phyloP scores from a whole-genome alignment of 148 eudicot species.

The Vaccinium vitisidaea region DNA sequence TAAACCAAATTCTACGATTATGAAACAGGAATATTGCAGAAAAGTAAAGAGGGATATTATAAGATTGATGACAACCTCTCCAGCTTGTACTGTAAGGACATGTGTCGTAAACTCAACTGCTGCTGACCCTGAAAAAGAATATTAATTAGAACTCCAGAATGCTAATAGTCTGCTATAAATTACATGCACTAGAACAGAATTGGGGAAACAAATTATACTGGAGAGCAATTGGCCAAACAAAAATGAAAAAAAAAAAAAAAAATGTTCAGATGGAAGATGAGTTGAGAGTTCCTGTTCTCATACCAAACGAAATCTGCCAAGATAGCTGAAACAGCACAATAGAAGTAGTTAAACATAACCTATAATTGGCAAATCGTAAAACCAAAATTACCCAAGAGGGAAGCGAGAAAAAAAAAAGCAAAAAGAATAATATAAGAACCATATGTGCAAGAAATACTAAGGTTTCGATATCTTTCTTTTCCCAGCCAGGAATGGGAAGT shows the following conservation, averaged over 20 bases:
- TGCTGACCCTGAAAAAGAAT: constrained; percentile 45
- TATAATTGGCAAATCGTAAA: neutral
- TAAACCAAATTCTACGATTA: neutral
- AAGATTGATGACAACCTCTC: constrained; percentile 50
- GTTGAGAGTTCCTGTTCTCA: neutral
- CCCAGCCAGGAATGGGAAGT: neutral
- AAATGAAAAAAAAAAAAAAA: constrained; percentile 8
- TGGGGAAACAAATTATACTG: neutral
- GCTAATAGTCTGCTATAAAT: neutral
- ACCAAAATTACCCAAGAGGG: neutral
- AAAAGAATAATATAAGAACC: neutral
- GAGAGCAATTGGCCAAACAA: neutral
- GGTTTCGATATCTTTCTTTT: neutral
- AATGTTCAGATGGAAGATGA: constrained; percentile 6
- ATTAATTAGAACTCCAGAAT: neutral
- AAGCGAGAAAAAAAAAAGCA: neutral
- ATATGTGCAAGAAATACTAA: neutral
- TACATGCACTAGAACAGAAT: neutral
- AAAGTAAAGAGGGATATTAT: neutral
- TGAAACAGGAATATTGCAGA: neutral
- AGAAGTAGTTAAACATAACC: neutral
- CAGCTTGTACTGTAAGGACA: constrained; percentile 63
- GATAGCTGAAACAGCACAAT: neutral
- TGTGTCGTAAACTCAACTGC: constrained; percentile 76
- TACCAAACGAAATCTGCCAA: neutral